Conservation (phyloP, 1,139 yeast genomes). For the Spathaspora sp. region DNA sequence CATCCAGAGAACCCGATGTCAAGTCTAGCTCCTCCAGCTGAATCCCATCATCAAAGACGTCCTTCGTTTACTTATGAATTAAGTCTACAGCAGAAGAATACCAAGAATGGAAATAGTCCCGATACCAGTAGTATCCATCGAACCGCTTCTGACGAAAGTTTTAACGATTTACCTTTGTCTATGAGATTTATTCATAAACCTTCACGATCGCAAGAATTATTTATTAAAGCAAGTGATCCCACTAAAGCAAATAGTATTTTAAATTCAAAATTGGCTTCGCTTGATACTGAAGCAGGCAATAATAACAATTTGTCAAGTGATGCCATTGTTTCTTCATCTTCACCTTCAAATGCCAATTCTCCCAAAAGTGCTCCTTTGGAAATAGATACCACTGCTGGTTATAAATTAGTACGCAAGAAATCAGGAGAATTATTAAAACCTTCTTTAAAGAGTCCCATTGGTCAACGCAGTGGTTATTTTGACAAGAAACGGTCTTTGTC, state of each 20-base stretch:
- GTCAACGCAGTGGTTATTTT: constrained; percentile 26
- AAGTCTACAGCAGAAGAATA: not conserved
- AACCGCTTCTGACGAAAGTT: constrained; percentile 8
- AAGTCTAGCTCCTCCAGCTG: constrained; percentile 1
- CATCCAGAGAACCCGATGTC: constrained; percentile 2
- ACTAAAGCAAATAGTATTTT: constrained; percentile 32
- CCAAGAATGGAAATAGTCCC: not conserved
- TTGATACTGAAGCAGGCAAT: not conserved
- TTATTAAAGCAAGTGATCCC: constrained; percentile 34
- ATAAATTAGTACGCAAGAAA: constrained; percentile 60
- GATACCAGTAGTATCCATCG: constrained; percentile 1
- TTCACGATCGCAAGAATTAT: constrained; percentile 31
- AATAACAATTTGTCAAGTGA: constrained; percentile 6
- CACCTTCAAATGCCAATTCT: constrained; percentile 9
- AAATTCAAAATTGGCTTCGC: constrained; percentile 17
- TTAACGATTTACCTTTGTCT: constrained; percentile 28
- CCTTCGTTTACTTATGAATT: constrained; percentile 12
- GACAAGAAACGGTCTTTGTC: constrained; percentile 51
- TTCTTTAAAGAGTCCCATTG: constrained; percentile 46
- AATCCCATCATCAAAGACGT: constrained; percentile 11
- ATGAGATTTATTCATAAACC: constrained; percentile 45
- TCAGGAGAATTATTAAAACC: constrained; percentile 81
- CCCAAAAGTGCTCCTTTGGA: constrained; percentile 6
- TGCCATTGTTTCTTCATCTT: constrained; percentile 8
- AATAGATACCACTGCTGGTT: constrained; percentile 10